Evolutionary conservation across 306 rosid genomes (phyloP).

Genomic region (Trichosanthes cucumerina): DNA sequence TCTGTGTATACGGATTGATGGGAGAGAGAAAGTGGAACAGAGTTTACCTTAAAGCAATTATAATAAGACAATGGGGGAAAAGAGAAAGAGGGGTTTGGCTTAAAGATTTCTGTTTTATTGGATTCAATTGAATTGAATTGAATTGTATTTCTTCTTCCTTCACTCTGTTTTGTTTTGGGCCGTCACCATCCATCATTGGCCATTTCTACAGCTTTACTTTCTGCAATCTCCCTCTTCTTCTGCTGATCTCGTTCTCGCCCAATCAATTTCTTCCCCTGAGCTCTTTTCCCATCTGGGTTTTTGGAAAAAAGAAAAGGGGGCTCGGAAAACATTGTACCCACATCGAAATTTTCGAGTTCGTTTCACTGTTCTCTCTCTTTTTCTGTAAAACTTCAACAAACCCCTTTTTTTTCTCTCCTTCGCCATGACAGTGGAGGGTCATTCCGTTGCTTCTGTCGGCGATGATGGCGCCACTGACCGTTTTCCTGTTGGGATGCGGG

Average conservation of each 20-base stretch:
- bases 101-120: conserved; percentile 35
- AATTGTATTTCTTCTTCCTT: conserved; percentile 31
- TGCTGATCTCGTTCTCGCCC: background rate
- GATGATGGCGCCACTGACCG: conserved; percentile 24
- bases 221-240: conserved; percentile 14
- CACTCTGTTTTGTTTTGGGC: conserved; percentile 30
- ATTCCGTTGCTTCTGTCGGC: conserved; percentile 19
- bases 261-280: conserved; percentile 2
- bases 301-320: background rate
- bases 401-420: conserved; percentile 13
- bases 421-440: conserved; percentile 43
- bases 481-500: conserved; percentile 83
- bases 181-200: conserved; percentile 50
- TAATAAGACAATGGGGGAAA: conserved; percentile 10
- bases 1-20: background rate
- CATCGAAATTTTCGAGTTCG: conserved; percentile 18
- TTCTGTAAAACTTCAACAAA: conserved; percentile 18
- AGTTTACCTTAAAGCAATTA: background rate
- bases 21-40: conserved; percentile 25
- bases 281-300: conserved; percentile 18
- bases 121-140: conserved; percentile 22
- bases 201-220: conserved; percentile 35
- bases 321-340: conserved; percentile 15
- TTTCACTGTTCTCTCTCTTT: conserved; percentile 20
- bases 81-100: background rate